These are phyloP conservation scores for Auriscalpium vulgare DNA, from an alignment of 768 basidiomycete genomes.

Conservation along the genomic window DNA sequence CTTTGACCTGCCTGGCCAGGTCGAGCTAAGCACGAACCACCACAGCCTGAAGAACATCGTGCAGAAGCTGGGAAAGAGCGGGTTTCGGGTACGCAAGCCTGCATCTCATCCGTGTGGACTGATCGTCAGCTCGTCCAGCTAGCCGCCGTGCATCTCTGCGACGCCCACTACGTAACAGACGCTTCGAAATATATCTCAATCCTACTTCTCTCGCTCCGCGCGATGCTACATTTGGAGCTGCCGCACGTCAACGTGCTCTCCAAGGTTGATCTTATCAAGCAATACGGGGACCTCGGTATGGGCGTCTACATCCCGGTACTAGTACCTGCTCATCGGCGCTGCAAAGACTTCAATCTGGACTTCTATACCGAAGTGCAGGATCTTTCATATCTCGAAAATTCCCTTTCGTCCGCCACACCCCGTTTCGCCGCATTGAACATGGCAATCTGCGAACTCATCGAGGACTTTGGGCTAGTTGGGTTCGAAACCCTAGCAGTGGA, in stretches of 20 bases:
- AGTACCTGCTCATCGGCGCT: neutral
- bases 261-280: conserved; percentile 85
- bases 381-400: conserved; percentile 76
- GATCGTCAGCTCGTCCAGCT: conserved; percentile 1
- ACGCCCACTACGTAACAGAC: conserved; percentile 96
- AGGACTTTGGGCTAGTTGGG: conserved; percentile 87
- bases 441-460: conserved; percentile 86
- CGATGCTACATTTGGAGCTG: conserved; percentile 98
- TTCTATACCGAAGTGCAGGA: conserved; percentile 99
- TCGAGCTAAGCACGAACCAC: conserved; percentile 95
- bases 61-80: conserved; percentile 57
- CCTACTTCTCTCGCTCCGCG: conserved; percentile 82
- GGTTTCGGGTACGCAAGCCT: conserved; percentile 67
- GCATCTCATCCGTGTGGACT: neutral
- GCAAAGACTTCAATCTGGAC: conserved; percentile 87
- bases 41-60: conserved; percentile 73
- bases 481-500: conserved; percentile 98
- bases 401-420: conserved; percentile 56
- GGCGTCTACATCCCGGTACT: neutral
- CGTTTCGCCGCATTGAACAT: conserved; percentile 77
- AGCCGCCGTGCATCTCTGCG: conserved; percentile 78
- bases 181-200: conserved; percentile 92
- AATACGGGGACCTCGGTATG: conserved; percentile 88
- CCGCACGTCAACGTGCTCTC: conserved; percentile 97
- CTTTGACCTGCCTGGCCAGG: conserved; percentile 96